Conservation (phyloP, 2,329 filamentous ascomycete genomes). For the Ampelomyces quisqualis region DNA sequence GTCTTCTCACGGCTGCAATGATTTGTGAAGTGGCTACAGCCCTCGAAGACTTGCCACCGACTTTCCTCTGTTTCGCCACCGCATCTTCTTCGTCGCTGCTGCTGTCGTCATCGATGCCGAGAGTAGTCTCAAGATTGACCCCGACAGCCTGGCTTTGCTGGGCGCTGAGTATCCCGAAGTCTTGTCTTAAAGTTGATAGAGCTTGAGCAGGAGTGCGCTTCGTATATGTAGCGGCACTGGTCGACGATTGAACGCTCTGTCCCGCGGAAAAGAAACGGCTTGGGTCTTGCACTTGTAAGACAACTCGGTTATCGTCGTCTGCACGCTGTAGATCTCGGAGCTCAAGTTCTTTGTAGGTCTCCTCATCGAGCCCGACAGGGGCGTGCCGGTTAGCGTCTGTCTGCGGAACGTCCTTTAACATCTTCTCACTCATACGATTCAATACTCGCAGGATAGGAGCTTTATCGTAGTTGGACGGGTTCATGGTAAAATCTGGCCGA, state of each 20-base stretch:
- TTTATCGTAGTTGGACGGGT: slow-evolving; percentile 70
- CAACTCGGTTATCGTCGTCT: slow-evolving; percentile 72
- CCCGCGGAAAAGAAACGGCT: slow-evolving; percentile 71
- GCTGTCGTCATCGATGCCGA: slow-evolving; percentile 68
- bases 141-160: slow-evolving; percentile 38
- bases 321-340: slow-evolving; percentile 79
- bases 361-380: slow-evolving; percentile 68
- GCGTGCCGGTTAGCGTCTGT: slow-evolving; percentile 69
- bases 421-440: slow-evolving; percentile 88
- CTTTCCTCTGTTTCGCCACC: slow-evolving; percentile 57
- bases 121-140: slow-evolving; percentile 60
- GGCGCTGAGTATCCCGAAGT: slow-evolving; percentile 55
- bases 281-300: slow-evolving; percentile 86
- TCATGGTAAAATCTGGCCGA: slow-evolving; percentile 85
- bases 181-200: slow-evolving; percentile 62
- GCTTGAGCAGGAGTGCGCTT: slow-evolving; percentile 70
- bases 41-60: slow-evolving; percentile 70
- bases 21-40: slow-evolving; percentile 66
- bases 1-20: slow-evolving; percentile 63
- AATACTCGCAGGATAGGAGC: slow-evolving; percentile 86
- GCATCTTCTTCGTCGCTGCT: slow-evolving; percentile 60
- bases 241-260: slow-evolving; percentile 47
- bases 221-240: slow-evolving; percentile 60
- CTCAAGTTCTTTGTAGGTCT: slow-evolving; percentile 71
- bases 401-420: slow-evolving; percentile 83